These are phyloP conservation scores for Phaeomoniella chlamydospora DNA, from an alignment of 2,329 filamentous ascomycete genomes.

Conservation along the genomic window DNA sequence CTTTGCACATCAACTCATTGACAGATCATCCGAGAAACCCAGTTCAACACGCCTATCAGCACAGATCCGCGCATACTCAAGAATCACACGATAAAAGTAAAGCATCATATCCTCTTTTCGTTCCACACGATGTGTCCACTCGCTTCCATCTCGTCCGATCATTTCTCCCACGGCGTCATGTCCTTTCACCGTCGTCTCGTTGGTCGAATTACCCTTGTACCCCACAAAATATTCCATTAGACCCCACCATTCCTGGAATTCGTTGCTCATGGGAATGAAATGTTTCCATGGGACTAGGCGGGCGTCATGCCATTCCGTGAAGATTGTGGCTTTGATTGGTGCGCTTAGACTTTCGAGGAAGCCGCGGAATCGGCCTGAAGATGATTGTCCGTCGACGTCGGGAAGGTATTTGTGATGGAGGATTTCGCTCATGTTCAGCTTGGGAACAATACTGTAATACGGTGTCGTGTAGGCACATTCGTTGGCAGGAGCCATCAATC, in stretches of 20 bases:
- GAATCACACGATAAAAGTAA: slow-evolving; percentile 61
- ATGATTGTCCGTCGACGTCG: slow-evolving; percentile 62
- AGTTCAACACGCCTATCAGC: slow-evolving; percentile 43
- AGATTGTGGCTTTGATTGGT: slow-evolving; percentile 64
- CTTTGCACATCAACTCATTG: background rate
- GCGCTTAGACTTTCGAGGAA: slow-evolving; percentile 56
- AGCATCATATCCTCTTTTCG: slow-evolving; percentile 64
- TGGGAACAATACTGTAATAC: background rate
- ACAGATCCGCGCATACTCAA: slow-evolving; percentile 62
- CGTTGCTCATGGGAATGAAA: slow-evolving; percentile 68
- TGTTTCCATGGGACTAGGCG: slow-evolving; percentile 63
- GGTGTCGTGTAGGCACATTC: background rate
- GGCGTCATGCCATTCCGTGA: slow-evolving; percentile 66
- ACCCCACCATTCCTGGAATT: slow-evolving; percentile 56
- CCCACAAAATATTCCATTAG: slow-evolving; percentile 62
- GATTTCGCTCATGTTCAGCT: too few relatives aligned
- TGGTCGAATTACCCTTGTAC: too few relatives aligned
- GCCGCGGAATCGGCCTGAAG: slow-evolving; percentile 52
- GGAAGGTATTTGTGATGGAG: slow-evolving; percentile 59
- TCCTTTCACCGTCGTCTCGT: background rate
- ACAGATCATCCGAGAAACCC: slow-evolving; percentile 15
- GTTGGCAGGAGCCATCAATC: too few relatives aligned
- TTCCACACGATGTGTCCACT: slow-evolving; percentile 50
- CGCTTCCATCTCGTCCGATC: slow-evolving; percentile 51
- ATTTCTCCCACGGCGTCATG: slow-evolving; percentile 41